Percentiles rank a stretch among this genome's conserved stretches.
Conservation (phyloP, 805 yeast genomes). For the Yamadazyma laniorum region DNA sequence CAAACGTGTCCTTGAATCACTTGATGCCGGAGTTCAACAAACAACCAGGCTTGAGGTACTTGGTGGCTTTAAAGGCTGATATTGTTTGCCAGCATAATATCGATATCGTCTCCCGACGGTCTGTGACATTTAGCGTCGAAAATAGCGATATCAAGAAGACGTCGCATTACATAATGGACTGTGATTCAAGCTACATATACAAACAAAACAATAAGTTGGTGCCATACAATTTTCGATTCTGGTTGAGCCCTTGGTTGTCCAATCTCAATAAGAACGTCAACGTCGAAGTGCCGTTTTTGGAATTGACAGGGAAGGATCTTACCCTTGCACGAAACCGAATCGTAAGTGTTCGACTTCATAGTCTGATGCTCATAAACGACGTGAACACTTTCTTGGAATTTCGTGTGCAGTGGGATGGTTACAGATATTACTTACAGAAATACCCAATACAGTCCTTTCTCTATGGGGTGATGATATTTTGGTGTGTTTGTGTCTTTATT, state of each 20-base stretch:
- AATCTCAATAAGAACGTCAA: conserved; percentile 16
- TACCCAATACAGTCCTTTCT: conserved; percentile 31
- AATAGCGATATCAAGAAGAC: not conserved
- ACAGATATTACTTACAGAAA: conserved; percentile 39
- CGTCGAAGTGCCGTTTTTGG: conserved; percentile 5
- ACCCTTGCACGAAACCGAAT: not conserved
- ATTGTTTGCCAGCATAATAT: conserved; percentile 22
- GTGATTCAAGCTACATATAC: conserved; percentile 32
- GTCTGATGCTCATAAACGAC: conserved; percentile 17
- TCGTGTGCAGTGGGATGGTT: conserved; percentile 40
- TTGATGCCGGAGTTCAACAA: conserved; percentile 4
- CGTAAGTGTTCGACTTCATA: not conserved
- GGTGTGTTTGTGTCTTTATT: conserved; percentile 35
- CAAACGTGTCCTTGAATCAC: not conserved
- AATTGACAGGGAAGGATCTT: conserved; percentile 3
- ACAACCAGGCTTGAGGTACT: conserved; percentile 20
- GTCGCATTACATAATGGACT: conserved; percentile 21
- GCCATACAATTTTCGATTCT: conserved; percentile 36
- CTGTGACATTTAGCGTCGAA: conserved; percentile 2
- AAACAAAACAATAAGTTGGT: conserved; percentile 28
- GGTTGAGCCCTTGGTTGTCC: conserved; percentile 34
- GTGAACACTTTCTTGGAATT: conserved; percentile 18
- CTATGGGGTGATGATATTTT: conserved; percentile 37
- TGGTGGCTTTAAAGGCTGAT: conserved; percentile 21
- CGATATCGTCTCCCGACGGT: conserved; percentile 17